Conservation (phyloP, 129 eudicot species). For the Sambucus nigra region DNA sequence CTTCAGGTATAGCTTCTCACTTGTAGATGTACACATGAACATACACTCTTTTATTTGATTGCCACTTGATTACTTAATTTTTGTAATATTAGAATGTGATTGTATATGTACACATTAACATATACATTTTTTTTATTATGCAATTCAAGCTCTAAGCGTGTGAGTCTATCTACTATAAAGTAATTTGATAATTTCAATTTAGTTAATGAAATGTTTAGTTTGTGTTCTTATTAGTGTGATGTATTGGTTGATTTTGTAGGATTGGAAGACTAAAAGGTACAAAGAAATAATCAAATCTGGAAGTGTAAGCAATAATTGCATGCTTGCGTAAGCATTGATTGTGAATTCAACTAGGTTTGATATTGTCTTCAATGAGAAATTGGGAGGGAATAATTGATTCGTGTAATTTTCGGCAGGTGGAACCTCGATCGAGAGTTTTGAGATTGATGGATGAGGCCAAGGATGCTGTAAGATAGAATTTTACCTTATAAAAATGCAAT, state of each 20-base stretch:
- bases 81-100: not conserved
- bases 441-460: constrained; percentile 96
- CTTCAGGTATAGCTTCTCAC: constrained; percentile 53
- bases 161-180: too few relatives aligned
- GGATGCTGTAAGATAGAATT: constrained; percentile 71
- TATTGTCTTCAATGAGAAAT: not conserved
- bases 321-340: constrained; percentile 1
- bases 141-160: not conserved
- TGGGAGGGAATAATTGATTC: not conserved
- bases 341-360: not conserved
- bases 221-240: not conserved
- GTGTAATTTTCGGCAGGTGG: constrained; percentile 48
- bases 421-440: constrained; percentile 90
- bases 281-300: constrained; percentile 96
- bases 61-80: too few relatives aligned
- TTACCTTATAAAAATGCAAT: constrained; percentile 1
- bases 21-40: not conserved
- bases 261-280: constrained; percentile 96
- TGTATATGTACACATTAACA: too few relatives aligned
- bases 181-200: too few relatives aligned
- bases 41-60: too few relatives aligned
- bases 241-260: constrained; percentile 34
- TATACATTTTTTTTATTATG: too few relatives aligned
- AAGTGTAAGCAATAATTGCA: constrained; percentile 49
- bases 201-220: not conserved